phyloP scores from a whole-genome alignment of 192 early-diverging fungal genomes.

The Coemansia sp. region DNA sequence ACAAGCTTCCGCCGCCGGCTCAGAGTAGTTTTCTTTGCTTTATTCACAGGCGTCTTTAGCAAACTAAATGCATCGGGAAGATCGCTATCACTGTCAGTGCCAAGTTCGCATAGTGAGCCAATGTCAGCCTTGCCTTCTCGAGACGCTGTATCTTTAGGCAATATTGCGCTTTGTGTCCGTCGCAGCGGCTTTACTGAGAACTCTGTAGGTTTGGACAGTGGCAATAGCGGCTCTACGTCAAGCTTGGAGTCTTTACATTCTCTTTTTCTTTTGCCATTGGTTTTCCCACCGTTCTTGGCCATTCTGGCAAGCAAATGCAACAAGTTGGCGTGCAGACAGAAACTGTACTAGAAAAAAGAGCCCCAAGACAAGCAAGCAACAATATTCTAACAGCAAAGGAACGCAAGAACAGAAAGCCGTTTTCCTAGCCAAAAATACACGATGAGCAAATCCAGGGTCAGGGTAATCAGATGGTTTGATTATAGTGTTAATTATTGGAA shows the following conservation, averaged over 20 bases:
- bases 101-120: background rate
- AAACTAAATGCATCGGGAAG: slow-evolving; percentile 44
- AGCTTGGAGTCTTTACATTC: background rate
- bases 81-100: slow-evolving; percentile 42
- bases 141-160: background rate
- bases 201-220: background rate
- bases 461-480: background rate
- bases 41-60: slow-evolving; percentile 16
- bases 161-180: slow-evolving; percentile 25
- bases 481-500: background rate
- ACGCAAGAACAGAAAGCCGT: background rate
- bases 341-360: background rate
- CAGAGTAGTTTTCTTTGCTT: background rate
- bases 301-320: background rate
- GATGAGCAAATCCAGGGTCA: background rate
- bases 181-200: slow-evolving; percentile 9
- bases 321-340: background rate
- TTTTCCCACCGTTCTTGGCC: background rate
- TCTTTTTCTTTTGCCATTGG: slow-evolving; percentile 2
- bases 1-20: slow-evolving; percentile 4
- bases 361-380: background rate
- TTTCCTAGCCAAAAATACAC: background rate
- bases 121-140: background rate
- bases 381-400: background rate
- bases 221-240: background rate